phyloP scores from a whole-genome alignment of 306 rosid species.

The Acacia confusa region DNA sequence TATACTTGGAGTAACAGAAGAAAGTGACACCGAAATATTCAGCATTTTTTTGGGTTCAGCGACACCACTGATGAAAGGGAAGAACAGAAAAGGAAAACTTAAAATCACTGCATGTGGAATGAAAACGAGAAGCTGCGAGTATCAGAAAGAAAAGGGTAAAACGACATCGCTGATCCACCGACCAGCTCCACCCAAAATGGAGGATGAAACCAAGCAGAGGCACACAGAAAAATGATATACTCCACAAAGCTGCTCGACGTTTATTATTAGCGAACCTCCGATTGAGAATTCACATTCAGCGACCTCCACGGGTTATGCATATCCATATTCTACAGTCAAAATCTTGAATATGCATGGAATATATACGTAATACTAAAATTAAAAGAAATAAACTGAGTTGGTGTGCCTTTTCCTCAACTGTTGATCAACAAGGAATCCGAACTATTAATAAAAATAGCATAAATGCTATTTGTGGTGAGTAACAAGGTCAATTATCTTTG shows the following conservation, averaged over 20 bases:
- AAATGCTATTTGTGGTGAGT: no score
- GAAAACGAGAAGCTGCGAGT: not conserved
- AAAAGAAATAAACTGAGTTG: no score
- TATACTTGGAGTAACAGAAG: conserved; percentile 25
- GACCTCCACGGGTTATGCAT: no score
- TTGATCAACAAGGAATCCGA: no score
- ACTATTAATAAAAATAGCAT: no score
- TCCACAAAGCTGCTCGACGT: not conserved
- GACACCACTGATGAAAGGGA: not conserved
- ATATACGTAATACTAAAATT: no score
- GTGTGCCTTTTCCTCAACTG: no score
- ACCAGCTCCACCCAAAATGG: not conserved
- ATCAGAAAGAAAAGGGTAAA: not conserved
- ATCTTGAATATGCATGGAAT: no score
- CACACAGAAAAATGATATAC: not conserved
- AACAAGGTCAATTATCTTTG: no score
- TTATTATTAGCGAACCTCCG: no score
- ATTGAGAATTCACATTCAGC: no score
- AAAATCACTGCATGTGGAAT: conserved; percentile 26
- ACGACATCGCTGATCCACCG: not conserved
- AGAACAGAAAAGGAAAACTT: not conserved
- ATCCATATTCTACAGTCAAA: no score
- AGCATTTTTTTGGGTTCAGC: conserved; percentile 33
- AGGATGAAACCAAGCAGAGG: not conserved
- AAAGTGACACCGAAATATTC: conserved; percentile 33